Conservation (phyloP, 2,329 filamentous ascomycete species). For the Stemphylium lycopersici region DNA sequence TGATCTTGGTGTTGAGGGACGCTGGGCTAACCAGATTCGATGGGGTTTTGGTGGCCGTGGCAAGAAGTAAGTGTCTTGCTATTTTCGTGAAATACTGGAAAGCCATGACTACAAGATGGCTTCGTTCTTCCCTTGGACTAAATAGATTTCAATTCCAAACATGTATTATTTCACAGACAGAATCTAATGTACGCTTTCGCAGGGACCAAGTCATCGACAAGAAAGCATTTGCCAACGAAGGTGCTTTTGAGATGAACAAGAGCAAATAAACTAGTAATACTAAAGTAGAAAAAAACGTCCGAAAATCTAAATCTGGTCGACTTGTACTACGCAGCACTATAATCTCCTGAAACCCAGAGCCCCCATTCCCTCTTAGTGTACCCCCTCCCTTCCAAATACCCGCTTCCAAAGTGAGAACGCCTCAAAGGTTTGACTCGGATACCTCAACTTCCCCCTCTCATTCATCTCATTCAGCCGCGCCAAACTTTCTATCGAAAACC, state of each 20-base stretch:
- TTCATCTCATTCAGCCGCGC: conserved; percentile 28
- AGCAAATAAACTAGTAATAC: neutral
- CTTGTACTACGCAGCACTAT: no score
- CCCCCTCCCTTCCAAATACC: conserved; percentile 28
- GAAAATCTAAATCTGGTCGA: neutral
- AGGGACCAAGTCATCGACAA: conserved; percentile 30
- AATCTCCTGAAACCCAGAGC: neutral
- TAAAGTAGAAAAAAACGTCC: neutral
- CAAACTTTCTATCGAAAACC: conserved; percentile 19
- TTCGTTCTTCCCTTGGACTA: neutral
- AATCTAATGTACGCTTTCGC: conserved; percentile 6
- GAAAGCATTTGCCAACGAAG: conserved; percentile 33
- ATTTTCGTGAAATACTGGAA: neutral
- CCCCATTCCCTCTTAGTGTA: no score
- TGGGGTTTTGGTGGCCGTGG: conserved; percentile 62
- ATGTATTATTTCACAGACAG: neutral
- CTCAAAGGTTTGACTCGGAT: conserved; percentile 41
- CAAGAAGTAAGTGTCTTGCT: conserved; percentile 40
- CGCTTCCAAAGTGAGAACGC: conserved; percentile 34
- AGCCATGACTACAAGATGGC: neutral
- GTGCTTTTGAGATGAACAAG: conserved; percentile 28
- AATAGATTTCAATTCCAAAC: neutral
- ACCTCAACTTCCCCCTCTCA: conserved; percentile 28
- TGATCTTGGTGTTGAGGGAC: conserved; percentile 71
- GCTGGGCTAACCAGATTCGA: conserved; percentile 75